A percentile compares a stretch with the other conserved stretches of the same genome.
phyloP scores from a whole-genome alignment of 2,329 filamentous ascomycete genomes.

The Zopfia rhizophila region DNA sequence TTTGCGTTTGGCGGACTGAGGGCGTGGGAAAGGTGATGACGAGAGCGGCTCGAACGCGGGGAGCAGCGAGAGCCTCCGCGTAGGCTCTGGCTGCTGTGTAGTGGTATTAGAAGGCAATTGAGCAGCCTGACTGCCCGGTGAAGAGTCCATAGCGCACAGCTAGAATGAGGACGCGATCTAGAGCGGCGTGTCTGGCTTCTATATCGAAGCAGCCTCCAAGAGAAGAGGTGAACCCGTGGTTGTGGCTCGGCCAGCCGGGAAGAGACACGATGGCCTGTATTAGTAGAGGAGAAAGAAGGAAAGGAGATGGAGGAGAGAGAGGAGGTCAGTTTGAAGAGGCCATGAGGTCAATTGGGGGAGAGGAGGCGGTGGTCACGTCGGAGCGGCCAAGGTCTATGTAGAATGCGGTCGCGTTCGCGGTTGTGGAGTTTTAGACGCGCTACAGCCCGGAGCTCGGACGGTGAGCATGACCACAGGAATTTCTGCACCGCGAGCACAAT shows the following conservation, averaged over 20 bases:
- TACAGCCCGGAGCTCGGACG: slow-evolving; percentile 33
- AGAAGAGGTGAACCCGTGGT: slow-evolving; percentile 35
- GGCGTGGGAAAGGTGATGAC: slow-evolving; percentile 78
- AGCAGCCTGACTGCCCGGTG: slow-evolving; percentile 35
- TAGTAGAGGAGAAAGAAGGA: slow-evolving; percentile 26
- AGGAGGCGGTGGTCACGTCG: slow-evolving; percentile 37
- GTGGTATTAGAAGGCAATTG: slow-evolving; percentile 41
- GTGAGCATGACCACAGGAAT: slow-evolving; percentile 24
- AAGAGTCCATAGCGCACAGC: slow-evolving; percentile 45
- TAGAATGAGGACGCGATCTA: slow-evolving; percentile 37
- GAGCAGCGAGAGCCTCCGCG: slow-evolving; percentile 74
- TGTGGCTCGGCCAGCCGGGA: slow-evolving; percentile 34
- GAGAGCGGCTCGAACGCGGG: slow-evolving; percentile 83
- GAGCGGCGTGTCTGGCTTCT: slow-evolving; percentile 38
- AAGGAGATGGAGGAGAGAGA: slow-evolving; percentile 26
- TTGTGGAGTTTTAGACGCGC: slow-evolving; percentile 34
- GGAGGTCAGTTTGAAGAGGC: slow-evolving; percentile 43
- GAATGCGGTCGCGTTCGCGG: slow-evolving; percentile 33
- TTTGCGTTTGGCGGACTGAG: slow-evolving; percentile 72
- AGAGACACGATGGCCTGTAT: slow-evolving; percentile 29
- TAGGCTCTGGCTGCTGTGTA: slow-evolving; percentile 48
- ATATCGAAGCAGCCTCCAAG: slow-evolving; percentile 20
- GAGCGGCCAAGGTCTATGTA: slow-evolving; percentile 27
- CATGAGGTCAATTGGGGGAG: slow-evolving; percentile 48
- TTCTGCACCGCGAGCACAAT: slow-evolving; percentile 20